Base-by-base conservation (phyloP, 768 basidiomycete genomes). In the Sutorius australiensis region DNA sequence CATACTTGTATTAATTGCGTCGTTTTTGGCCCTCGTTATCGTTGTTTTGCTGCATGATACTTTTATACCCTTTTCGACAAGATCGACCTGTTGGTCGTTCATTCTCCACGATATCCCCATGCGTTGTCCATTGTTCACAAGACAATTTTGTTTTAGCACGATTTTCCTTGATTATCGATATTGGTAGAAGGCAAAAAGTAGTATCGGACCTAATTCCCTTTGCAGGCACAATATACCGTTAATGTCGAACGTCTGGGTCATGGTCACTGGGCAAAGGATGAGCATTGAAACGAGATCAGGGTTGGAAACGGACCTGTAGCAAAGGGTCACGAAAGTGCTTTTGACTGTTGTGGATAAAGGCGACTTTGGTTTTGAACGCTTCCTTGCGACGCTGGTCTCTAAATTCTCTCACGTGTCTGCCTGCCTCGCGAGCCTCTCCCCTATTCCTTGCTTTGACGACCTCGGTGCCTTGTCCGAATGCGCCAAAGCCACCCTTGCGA, bases 361-460 rank as follows among this genome's bases (percentile, higher is more conserved):
- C 92, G 12, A 95, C 80, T 55, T 79, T 83, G 6, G 92, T 92
- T 73, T 85, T 92, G 78, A 92, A 93, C 33, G 87, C 81, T 65
- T 95, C 89, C 54, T 81, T 79, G 46, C 82, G 76, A 61, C 76
- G 81, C 66, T 89, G 84, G 66, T 97, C 95, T 56, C 87, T 77
- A 73, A 88, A 89, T 63, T 93, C 88, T 50, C 84, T 77, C 1
- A 91, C 80, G 70, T 95, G 91, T 42, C 91, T 80, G 13, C 87
- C 92, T 19, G 95, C 95, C 69, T 98, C 88, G 58, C 81, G 81
- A 13, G 97, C 97, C 73, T 98, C 95, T 2, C 97, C 97, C n/a
- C 79, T 80, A 73, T 98, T 98, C 47, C 92, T 79, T 19, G 93
- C 95, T 67, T 87, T 91, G 55, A 98, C 80, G 10, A 94, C 87